These are phyloP conservation scores for Auricularia sp. DNA, from an alignment of 768 basidiomycete species.

Conservation along the genomic window DNA sequence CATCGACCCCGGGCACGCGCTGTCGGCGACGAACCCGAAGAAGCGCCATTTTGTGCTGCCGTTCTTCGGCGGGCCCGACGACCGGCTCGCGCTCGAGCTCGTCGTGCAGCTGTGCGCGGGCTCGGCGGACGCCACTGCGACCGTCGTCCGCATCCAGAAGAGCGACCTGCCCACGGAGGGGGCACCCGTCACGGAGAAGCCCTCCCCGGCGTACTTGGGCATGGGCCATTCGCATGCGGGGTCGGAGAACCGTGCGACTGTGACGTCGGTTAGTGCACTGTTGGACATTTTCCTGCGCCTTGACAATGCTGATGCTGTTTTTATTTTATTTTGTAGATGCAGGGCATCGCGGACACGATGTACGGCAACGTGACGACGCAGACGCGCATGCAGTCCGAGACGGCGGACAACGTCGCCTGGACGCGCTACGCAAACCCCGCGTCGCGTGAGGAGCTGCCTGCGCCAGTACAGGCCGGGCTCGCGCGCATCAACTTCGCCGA, in stretches of 20 bases:
- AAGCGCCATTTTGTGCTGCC: constrained; percentile 68
- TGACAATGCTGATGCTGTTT: neutral
- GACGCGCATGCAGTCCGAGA: constrained; percentile 64
- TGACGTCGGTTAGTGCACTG: constrained; percentile 36
- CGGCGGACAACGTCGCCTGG: constrained; percentile 77
- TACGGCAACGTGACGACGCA: constrained; percentile 59
- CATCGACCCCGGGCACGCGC: constrained; percentile 52
- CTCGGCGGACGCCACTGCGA: constrained; percentile 58
- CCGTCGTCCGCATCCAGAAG: constrained; percentile 58
- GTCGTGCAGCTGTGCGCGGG: constrained; percentile 68
- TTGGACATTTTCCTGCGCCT: neutral
- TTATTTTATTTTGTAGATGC: constrained; percentile 10
- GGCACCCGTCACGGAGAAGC: constrained; percentile 13
- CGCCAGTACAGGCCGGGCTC: constrained; percentile 13
- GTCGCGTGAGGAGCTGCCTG: constrained; percentile 5
- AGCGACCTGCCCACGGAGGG: constrained; percentile 23
- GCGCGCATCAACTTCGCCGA: constrained; percentile 24
- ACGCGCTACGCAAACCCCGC: constrained; percentile 39
- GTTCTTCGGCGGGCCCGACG: constrained; percentile 93
- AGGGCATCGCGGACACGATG: constrained; percentile 53
- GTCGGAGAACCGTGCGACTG: constrained; percentile 26
- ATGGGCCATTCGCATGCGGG: constrained; percentile 13
- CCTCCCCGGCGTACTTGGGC: constrained; percentile 23
- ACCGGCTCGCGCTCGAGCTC: constrained; percentile 76
- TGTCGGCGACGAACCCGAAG: constrained; percentile 9